Conservation (phyloP, 257 asterid species). For the Solanum peruvianum region DNA sequence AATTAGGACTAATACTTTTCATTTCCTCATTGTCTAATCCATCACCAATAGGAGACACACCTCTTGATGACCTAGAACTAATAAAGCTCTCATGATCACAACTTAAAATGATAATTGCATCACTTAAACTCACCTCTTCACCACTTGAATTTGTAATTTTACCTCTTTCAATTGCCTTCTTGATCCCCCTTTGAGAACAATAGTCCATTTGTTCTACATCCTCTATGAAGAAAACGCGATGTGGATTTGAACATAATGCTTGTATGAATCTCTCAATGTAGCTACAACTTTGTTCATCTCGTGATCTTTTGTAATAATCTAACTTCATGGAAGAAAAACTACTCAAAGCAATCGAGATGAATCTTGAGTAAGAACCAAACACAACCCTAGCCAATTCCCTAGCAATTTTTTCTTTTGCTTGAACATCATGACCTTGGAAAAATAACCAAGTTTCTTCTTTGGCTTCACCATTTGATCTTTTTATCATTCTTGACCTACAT, state of each 20-base stretch:
- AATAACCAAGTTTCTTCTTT: slow-evolving; percentile 77
- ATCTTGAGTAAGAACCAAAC: slow-evolving; percentile 52
- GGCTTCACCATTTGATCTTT: slow-evolving; percentile 15
- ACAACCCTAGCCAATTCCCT: slow-evolving; percentile 60
- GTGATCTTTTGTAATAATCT: slow-evolving; percentile 35
- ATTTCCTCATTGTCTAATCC: neutral
- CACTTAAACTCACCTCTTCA: slow-evolving; percentile 48
- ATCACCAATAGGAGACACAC: slow-evolving; percentile 21
- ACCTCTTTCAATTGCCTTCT: slow-evolving; percentile 54
- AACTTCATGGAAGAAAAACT: slow-evolving; percentile 43
- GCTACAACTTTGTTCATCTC: slow-evolving; percentile 45
- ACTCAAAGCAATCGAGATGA: slow-evolving; percentile 32
- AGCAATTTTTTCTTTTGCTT: slow-evolving; percentile 51
- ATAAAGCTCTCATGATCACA: slow-evolving; percentile 30
- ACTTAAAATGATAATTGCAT: slow-evolving; percentile 56
- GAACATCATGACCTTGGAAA: slow-evolving; percentile 47
- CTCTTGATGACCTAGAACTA: slow-evolving; percentile 33
- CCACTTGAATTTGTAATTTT: slow-evolving; percentile 18
- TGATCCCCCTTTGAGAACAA: slow-evolving; percentile 27
- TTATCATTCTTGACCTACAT: slow-evolving; percentile 66
- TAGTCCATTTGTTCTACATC: slow-evolving; percentile 50
- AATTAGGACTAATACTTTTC: neutral
- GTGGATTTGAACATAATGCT: slow-evolving; percentile 41
- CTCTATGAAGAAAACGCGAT: slow-evolving; percentile 54
- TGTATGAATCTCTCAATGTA: slow-evolving; percentile 32